A percentile compares a stretch with the other conserved stretches of the same genome.
Conservation (phyloP, 2,329 filamentous ascomycete species). For the Sporothrix brasiliensis region DNA sequence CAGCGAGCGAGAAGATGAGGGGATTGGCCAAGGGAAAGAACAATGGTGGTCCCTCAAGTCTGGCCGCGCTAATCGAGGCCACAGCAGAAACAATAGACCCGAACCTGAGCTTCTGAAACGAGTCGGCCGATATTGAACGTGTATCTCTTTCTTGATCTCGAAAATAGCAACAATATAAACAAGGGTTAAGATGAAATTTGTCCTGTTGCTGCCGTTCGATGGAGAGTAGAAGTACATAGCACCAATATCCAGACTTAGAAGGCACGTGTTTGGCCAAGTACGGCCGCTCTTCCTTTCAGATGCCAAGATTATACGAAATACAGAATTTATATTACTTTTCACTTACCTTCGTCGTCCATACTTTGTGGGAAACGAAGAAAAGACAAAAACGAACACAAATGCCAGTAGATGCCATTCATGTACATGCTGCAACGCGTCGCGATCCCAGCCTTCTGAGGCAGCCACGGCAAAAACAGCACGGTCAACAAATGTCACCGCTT, state of each 20-base stretch:
- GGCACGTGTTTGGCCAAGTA: not conserved
- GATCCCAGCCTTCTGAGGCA: not conserved
- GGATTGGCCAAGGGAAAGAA: not conserved
- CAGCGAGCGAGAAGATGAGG: not conserved
- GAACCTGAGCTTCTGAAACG: not conserved
- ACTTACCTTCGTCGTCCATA: no score
- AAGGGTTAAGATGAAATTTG: not conserved
- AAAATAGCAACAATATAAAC: constrained; percentile 12
- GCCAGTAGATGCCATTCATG: no score
- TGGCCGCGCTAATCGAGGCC: constrained; percentile 15
- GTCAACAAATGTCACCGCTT: not conserved
- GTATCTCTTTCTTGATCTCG: not conserved
- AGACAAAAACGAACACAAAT: no score
- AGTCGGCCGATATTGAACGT: not conserved
- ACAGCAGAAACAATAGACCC: not conserved
- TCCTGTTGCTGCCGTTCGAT: not conserved
- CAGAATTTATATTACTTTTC: no score
- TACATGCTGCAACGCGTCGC: not conserved
- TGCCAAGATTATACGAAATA: not conserved
- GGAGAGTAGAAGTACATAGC: not conserved
- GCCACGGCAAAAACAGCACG: not conserved
- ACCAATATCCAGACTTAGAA: constrained; percentile 5
- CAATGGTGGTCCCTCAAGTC: not conserved
- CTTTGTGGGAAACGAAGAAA: no score
- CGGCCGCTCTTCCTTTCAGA: not conserved